Conservation (phyloP, 1,284 basidiomycete genomes). For the Vanrija pseudolonga region DNA sequence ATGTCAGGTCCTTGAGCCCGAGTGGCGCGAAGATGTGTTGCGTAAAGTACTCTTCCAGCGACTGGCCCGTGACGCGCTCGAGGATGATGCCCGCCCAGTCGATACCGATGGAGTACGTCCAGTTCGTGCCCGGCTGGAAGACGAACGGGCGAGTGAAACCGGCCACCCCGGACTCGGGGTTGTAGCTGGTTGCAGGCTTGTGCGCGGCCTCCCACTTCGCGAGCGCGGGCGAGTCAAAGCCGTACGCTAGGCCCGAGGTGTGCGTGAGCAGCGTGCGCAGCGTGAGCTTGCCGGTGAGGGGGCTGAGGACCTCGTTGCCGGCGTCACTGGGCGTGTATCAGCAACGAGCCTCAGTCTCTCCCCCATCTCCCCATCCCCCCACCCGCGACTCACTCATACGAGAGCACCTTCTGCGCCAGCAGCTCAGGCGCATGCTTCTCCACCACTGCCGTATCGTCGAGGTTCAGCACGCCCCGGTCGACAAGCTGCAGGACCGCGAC, state of each 20-base stretch:
- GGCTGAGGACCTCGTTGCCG: conserved; percentile 18
- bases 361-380: no score
- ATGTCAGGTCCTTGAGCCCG: conserved; percentile 30
- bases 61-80: conserved; percentile 29
- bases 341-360: no score
- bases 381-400: not conserved
- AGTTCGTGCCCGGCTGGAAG: conserved; percentile 38
- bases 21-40: conserved; percentile 37
- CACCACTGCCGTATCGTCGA: conserved; percentile 30
- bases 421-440: conserved; percentile 34
- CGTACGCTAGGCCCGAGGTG: conserved; percentile 18
- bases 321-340: conserved; percentile 26
- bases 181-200: not conserved
- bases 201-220: conserved; percentile 1
- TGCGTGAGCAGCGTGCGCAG: conserved; percentile 37
- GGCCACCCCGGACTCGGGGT: conserved; percentile 13
- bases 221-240: conserved; percentile 2
- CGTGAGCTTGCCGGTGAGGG: conserved; percentile 29
- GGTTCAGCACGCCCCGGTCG: conserved; percentile 26
- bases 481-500: conserved; percentile 36
- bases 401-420: conserved; percentile 24
- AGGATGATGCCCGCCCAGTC: conserved; percentile 45
- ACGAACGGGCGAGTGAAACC: conserved; percentile 20
- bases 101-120: conserved; percentile 30
- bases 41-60: conserved; percentile 37